A percentile compares a stretch with the other conserved stretches of the same genome.
Conservation (phyloP, 169 alveolate genomes). For the Plasmodium relictum region DNA sequence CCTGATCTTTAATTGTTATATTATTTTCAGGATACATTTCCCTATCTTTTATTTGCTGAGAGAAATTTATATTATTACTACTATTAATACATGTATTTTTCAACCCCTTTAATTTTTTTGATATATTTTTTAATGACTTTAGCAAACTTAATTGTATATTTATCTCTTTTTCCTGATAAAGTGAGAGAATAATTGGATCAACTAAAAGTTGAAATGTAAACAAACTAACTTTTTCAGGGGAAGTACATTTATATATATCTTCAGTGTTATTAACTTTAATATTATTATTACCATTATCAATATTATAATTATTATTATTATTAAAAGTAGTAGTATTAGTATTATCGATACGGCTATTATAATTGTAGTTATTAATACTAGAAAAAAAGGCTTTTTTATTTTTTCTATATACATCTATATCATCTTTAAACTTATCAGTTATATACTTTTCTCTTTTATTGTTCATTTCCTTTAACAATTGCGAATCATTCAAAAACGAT, state of each 20-base stretch:
- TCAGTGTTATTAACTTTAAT: not conserved
- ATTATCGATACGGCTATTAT: not conserved
- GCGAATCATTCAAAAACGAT: not conserved
- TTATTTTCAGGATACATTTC: conserved; percentile 1
- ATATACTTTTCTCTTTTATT: conserved; percentile 25
- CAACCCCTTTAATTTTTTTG: conserved; percentile 20
- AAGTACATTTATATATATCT: not conserved
- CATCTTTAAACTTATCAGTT: conserved; percentile 7
- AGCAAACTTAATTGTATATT: conserved; percentile 28
- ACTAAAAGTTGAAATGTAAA: conserved; percentile 49
- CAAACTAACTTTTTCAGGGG: conserved; percentile 1
- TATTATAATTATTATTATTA: not conserved
- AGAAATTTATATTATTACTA: not conserved
- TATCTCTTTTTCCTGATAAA: conserved; percentile 68
- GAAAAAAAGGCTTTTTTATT: conserved; percentile 5
- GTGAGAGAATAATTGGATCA: conserved; percentile 57
- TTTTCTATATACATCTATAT: conserved; percentile 6
- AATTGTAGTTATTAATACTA: not conserved
- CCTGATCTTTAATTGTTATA: not conserved
- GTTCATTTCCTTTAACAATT: conserved; percentile 24
- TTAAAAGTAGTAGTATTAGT: not conserved
- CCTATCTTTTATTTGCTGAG: not conserved
- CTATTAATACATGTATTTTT: not conserved
- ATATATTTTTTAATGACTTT: conserved; percentile 46
- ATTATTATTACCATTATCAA: not conserved